These are phyloP conservation scores for Botryotinia calthae DNA, from an alignment of 2,329 filamentous ascomycete genomes.

Conservation along the genomic window DNA sequence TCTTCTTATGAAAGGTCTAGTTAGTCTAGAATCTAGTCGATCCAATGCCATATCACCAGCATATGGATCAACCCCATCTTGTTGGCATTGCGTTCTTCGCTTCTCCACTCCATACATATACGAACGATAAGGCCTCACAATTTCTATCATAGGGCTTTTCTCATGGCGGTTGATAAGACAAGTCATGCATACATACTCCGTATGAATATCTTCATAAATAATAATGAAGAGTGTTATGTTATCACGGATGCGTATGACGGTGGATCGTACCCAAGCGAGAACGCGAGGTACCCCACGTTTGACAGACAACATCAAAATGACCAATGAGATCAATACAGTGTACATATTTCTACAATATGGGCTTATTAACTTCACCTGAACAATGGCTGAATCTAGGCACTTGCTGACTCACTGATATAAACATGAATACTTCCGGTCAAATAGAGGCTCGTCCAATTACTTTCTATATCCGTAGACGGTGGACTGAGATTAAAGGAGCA, in stretches of 20 bases:
- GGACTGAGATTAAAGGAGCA: neutral
- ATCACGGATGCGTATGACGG: neutral
- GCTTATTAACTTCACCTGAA: neutral
- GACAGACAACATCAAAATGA: neutral
- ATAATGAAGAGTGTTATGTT: neutral
- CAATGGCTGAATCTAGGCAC: neutral
- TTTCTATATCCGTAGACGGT: neutral
- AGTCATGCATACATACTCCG: neutral
- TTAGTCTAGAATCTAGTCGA: neutral
- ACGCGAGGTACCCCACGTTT: neutral
- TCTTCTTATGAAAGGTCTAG: conserved; percentile 8
- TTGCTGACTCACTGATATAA: neutral
- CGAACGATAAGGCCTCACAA: conserved; percentile 9
- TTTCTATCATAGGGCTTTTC: neutral
- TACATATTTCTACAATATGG: neutral
- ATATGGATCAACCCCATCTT: conserved; percentile 17
- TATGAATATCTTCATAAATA: neutral
- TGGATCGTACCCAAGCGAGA: neutral
- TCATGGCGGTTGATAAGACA: neutral
- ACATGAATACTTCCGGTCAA: neutral
- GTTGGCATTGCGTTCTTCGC: conserved; percentile 16
- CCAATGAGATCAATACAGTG: neutral
- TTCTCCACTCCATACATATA: conserved; percentile 12
- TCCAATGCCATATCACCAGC: conserved; percentile 16
- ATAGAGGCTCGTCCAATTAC: neutral